Percentiles rank a stretch among this genome's conserved stretches.
Conservation (phyloP, 148 eudicot genomes). For the Cornus controversa region DNA sequence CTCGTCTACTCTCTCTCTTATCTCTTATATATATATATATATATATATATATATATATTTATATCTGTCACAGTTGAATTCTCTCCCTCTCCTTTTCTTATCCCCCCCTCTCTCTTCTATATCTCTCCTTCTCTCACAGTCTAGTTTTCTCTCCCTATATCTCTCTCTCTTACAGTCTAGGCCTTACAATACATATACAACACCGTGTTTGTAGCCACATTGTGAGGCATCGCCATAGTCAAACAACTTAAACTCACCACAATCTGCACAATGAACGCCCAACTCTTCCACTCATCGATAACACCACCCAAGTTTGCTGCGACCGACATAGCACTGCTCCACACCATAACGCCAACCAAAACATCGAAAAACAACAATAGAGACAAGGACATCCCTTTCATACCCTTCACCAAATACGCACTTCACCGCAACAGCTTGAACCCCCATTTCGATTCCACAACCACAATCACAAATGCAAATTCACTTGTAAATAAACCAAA, state of each 20-base stretch:
- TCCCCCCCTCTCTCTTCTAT: too few species aligned
- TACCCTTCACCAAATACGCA: slow-evolving; percentile 41
- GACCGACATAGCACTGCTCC: slow-evolving; percentile 17
- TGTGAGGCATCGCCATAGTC: slow-evolving; percentile 45
- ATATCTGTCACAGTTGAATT: too few species aligned
- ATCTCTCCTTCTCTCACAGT: too few species aligned
- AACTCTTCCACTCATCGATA: slow-evolving; percentile 32
- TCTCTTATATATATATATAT: too few species aligned
- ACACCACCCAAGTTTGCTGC: slow-evolving; percentile 9
- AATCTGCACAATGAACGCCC: slow-evolving; percentile 30
- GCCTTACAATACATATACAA: slow-evolving; percentile 77
- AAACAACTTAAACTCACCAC: slow-evolving; percentile 41
- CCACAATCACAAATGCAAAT: slow-evolving; percentile 46
- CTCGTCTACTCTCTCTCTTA: too few species aligned
- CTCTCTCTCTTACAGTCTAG: too few species aligned
- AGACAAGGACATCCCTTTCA: slow-evolving; percentile 43
- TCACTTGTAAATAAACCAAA: slow-evolving; percentile 32
- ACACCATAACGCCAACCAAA: slow-evolving; percentile 7
- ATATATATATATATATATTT: too few species aligned
- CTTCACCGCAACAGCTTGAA: slow-evolving; percentile 48
- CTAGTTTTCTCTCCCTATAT: too few species aligned
- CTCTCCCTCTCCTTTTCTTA: too few species aligned
- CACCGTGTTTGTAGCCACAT: slow-evolving; percentile 42
- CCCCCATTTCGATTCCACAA: slow-evolving; percentile 67
- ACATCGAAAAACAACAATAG: slow-evolving; percentile 36